phyloP scores from a whole-genome alignment of 768 basidiomycete species.

The Tricholoma bakamatsutake region DNA sequence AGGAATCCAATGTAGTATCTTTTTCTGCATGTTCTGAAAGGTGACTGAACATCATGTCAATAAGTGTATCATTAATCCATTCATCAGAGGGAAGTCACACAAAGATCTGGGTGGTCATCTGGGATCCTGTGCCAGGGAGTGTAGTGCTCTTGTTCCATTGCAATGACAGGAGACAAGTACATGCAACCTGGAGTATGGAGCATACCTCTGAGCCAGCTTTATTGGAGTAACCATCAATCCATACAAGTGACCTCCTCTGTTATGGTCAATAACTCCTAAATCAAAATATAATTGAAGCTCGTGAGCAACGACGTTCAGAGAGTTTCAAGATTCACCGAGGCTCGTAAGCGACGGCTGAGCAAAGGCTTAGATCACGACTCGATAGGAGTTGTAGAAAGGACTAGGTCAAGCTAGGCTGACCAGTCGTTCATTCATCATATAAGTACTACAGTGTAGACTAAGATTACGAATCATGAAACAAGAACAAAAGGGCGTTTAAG shows the following conservation, averaged over 20 bases:
- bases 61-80: background rate
- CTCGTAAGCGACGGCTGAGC: no score
- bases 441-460: no score
- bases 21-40: conserved; percentile 2
- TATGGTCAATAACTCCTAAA: no score
- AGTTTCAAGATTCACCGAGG: no score
- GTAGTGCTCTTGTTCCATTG: background rate
- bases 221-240: background rate
- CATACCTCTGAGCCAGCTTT: background rate
- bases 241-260: background rate
- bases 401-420: no score
- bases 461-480: no score
- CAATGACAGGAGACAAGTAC: background rate
- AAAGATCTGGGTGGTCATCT: background rate
- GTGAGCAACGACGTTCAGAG: no score
- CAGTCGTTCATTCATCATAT: no score
- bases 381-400: no score
- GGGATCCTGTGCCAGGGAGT: background rate
- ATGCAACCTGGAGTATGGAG: background rate
- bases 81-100: background rate
- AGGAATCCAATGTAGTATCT: background rate
- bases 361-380: no score
- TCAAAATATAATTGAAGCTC: no score
- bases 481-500: no score
- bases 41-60: conserved; percentile 10